phyloP scores from a whole-genome alignment of 225 moss, liverwort and hornwort genomes.

The Anthoceros angustus region DNA sequence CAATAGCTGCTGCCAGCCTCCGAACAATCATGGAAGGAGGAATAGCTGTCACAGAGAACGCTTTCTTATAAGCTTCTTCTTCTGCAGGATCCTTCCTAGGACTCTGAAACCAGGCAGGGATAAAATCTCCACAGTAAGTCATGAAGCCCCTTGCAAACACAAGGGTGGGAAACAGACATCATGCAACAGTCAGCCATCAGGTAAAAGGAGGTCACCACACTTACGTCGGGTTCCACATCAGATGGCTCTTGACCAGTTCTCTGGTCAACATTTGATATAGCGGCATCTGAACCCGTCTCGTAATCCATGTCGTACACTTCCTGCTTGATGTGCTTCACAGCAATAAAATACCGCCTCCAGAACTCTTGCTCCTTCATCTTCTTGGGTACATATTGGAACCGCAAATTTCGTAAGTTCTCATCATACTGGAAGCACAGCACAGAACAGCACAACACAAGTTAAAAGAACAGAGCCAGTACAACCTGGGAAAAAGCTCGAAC shows the following conservation, averaged over 20 bases:
- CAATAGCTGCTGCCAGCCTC: conserved; percentile 55
- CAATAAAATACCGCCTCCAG: conserved; percentile 80
- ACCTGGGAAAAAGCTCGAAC: no score
- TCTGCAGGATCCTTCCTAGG: conserved; percentile 77
- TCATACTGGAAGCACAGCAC: conserved; percentile 28
- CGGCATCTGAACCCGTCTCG: conserved; percentile 23
- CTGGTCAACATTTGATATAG: conserved; percentile 21
- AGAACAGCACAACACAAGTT: not conserved
- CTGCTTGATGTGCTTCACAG: conserved; percentile 55
- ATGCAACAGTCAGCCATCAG: no score
- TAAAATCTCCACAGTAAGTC: not conserved
- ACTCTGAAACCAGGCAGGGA: conserved; percentile 23
- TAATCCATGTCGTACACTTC: conserved; percentile 47
- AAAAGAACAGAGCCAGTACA: not conserved
- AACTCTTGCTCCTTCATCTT: conserved; percentile 79
- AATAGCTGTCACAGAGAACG: conserved; percentile 65
- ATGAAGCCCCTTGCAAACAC: not conserved
- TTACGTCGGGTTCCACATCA: conserved; percentile 48
- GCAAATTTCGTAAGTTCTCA: conserved; percentile 37
- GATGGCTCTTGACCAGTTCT: conserved; percentile 11
- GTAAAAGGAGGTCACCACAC: not conserved
- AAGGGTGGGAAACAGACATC: not conserved
- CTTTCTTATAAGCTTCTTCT: conserved; percentile 85
- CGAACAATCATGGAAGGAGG: conserved; percentile 77
- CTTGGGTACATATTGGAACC: conserved; percentile 54